These are phyloP conservation scores for Gaultheria prostrata DNA, from an alignment of 148 eudicot genomes.

Conservation along the genomic window DNA sequence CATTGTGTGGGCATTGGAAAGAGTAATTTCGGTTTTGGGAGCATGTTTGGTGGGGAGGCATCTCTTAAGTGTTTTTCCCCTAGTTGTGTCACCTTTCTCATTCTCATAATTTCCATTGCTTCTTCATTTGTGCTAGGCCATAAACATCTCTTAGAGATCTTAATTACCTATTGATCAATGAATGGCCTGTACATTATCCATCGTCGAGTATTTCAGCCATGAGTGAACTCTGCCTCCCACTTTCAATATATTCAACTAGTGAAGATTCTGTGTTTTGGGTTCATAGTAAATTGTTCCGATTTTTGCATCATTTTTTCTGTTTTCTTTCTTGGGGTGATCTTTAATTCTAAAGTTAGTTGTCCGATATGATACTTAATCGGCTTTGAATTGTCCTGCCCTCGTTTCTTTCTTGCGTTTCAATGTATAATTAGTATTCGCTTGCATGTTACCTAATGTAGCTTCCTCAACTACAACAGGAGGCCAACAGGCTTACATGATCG, in stretches of 20 bases:
- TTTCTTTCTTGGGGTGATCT: background rate
- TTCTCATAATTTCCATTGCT: background rate
- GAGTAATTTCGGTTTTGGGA: background rate
- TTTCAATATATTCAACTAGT: background rate
- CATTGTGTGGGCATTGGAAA: background rate
- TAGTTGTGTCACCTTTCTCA: background rate
- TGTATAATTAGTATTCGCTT: background rate
- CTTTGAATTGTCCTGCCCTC: background rate
- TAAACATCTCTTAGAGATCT: background rate
- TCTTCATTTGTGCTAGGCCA: background rate
- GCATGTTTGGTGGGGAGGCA: background rate
- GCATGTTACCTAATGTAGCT: conserved; percentile 3
- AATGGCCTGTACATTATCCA: background rate
- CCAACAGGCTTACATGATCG: conserved; percentile 82
- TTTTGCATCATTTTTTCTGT: background rate
- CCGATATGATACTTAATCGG: background rate
- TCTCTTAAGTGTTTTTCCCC: background rate
- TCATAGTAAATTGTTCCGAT: background rate
- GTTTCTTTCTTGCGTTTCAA: background rate
- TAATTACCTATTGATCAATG: background rate
- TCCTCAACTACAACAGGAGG: conserved; percentile 53
- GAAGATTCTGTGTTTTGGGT: conserved; percentile 1
- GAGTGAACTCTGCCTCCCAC: background rate
- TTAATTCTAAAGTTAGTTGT: background rate
- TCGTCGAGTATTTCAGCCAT: background rate